phyloP scores from a whole-genome alignment of 2,329 filamentous ascomycete species.

The Sphaerulina vaccinii region DNA sequence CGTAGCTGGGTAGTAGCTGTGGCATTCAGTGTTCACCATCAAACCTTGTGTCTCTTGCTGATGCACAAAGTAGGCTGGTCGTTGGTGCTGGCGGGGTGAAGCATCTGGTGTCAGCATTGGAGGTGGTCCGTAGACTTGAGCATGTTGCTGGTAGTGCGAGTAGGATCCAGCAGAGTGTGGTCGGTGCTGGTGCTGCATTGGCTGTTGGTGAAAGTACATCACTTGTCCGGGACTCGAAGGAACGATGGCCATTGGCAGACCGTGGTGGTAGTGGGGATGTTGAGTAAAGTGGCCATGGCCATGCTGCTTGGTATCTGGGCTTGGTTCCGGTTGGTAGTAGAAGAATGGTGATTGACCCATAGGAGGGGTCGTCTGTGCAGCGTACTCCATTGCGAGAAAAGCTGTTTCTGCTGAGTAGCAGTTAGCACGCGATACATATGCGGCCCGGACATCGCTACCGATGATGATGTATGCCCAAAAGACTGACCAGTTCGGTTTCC shows the following conservation, averaged over 20 bases:
- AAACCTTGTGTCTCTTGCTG: slow-evolving; percentile 48
- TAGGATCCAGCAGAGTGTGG: slow-evolving; percentile 34
- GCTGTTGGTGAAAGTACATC: slow-evolving; percentile 58
- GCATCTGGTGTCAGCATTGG: slow-evolving; percentile 70
- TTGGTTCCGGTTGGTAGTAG: slow-evolving; percentile 80
- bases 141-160: slow-evolving; percentile 41
- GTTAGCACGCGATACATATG: slow-evolving; percentile 22
- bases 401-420: slow-evolving; percentile 21
- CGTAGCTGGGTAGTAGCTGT: slow-evolving; percentile 76
- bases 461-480: slow-evolving; percentile 9
- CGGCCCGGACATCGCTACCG: slow-evolving; percentile 21
- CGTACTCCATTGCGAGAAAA: slow-evolving; percentile 36
- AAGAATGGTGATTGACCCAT: slow-evolving; percentile 75
- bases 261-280: slow-evolving; percentile 52
- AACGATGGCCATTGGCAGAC: slow-evolving; percentile 45
- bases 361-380: slow-evolving; percentile 48
- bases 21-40: slow-evolving; percentile 70
- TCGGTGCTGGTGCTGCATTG: slow-evolving; percentile 38
- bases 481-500: slow-evolving; percentile 23
- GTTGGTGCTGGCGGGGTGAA: slow-evolving; percentile 72
- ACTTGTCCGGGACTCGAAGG: slow-evolving; percentile 49
- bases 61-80: slow-evolving; percentile 66
- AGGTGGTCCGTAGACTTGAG: slow-evolving; percentile 57
- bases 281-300: slow-evolving; percentile 70
- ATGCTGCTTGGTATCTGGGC: slow-evolving; percentile 70